Percentiles rank a stretch among this genome's conserved stretches.
Conservation (phyloP, 139 green algal species). For the Chlamydomonas eustigma region DNA sequence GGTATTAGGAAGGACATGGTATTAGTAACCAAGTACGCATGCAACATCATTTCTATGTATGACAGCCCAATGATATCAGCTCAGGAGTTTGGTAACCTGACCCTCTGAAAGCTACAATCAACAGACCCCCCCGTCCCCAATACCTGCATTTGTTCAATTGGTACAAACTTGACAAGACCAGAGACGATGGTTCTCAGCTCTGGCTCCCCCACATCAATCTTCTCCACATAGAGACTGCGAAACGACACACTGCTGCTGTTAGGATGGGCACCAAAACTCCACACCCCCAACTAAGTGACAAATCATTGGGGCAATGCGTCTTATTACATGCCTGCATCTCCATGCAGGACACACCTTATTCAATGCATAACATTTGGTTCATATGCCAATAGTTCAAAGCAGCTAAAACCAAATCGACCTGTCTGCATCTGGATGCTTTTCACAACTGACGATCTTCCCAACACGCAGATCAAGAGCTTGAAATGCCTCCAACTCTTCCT, state of each 20-base stretch:
- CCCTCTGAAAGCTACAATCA: too few relatives aligned
- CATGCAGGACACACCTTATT: too few relatives aligned
- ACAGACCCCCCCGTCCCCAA: too few relatives aligned
- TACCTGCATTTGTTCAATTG: conserved; percentile 61
- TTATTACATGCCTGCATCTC: too few relatives aligned
- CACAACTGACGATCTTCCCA: conserved; percentile 57
- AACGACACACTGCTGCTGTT: background rate
- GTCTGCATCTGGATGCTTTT: conserved; percentile 70
- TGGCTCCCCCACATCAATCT: conserved; percentile 78
- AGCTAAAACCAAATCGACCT: too few relatives aligned
- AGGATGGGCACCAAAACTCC: background rate
- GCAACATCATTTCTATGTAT: too few relatives aligned
- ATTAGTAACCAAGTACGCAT: too few relatives aligned
- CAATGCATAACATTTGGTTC: background rate
- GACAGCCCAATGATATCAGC: too few relatives aligned
- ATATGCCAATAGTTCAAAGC: background rate
- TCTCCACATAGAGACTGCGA: conserved; percentile 9
- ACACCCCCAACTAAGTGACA: background rate
- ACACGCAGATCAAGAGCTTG: conserved; percentile 56
- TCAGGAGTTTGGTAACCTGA: too few relatives aligned
- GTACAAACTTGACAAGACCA: conserved; percentile 77
- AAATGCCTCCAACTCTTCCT: background rate
- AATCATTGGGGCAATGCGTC: too few relatives aligned
- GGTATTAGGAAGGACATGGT: too few relatives aligned
- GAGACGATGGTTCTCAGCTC: conserved; percentile 78